These are phyloP conservation scores for Volvox reticuliferus DNA, from an alignment of 139 green algal genomes.

Conservation along the genomic window DNA sequence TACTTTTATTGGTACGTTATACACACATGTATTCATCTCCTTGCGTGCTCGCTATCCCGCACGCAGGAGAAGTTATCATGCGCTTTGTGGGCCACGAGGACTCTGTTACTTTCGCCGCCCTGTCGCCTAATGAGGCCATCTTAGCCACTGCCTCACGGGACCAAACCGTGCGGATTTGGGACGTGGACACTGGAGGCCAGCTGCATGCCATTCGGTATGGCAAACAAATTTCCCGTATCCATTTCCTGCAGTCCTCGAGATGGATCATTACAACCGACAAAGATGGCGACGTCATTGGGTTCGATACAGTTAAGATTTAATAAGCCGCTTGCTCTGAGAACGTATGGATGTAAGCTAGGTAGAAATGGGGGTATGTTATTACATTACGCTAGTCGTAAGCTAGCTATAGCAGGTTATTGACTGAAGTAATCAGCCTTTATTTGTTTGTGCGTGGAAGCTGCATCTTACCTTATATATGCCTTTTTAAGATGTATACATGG, in stretches of 20 bases:
- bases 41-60: no score
- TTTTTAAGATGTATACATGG: no score
- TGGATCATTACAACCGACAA: background rate
- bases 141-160: background rate
- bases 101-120: background rate
- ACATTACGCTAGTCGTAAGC: no score
- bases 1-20: no score
- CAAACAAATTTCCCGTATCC: background rate
- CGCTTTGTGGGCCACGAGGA: background rate
- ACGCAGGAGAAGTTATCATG: background rate
- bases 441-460: no score
- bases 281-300: background rate
- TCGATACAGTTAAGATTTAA: background rate
- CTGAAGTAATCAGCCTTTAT: no score
- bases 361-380: no score
- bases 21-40: no score
- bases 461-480: no score
- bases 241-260: background rate
- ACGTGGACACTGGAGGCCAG: background rate
- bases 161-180: background rate
- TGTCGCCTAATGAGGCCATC: background rate
- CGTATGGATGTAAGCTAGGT: no score
- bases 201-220: background rate
- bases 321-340: no score
- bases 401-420: no score